Base-by-base conservation (phyloP, 768 basidiomycete species). In the Heimioporus sp. region DNA sequence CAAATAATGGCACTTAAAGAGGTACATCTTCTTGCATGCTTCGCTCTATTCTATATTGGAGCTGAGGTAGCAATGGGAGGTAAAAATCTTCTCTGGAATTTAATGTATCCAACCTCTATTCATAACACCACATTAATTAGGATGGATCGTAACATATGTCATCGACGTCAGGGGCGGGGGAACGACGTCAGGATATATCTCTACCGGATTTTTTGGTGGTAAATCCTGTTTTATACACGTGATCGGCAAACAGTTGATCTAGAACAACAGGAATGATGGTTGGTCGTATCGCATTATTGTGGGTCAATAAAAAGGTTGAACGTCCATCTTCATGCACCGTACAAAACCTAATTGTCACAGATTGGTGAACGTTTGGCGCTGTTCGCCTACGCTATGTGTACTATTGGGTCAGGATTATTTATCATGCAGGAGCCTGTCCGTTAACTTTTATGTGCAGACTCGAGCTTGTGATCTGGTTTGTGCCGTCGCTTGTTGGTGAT, bases 81-180 rank as follows among this genome's bases (percentile, higher is more conserved):
- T 76, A 52, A 42, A 41, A 11, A 20, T 15, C 10, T 1, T 2
- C 3, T 10, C 3, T n/a, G 31, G 15, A 13, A 17, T 46, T 10
- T 8, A 28, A 12, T 12, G 16, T 35, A 16, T 44, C 17, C 17
- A 17, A 20, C 19, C 11, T 13, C 19, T 8, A 5, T 47, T 34
- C 43, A 47, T 53, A 21, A 45, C 17, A 5, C 20, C 3, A 6
- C 24, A 4, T 13, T 11, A 4, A 36, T 34, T n/a, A 81, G 83
- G 85, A 5, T 87, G 86, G 86, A 85, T 85, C 38, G 83, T 85
- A 5, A 84, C 85, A 0, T 86, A 75, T 52, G 70, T 77, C 17
- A 72, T 74, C 45, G 62, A 76, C 17, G 65, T 71, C 12, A 69
- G 77, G 34, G 68, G 68, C 16, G 76, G 76, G 17, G 77, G 79